These are phyloP conservation scores for Avena eriantha DNA, from an alignment of 176 grass and related monocot species.

Conservation along the genomic window DNA sequence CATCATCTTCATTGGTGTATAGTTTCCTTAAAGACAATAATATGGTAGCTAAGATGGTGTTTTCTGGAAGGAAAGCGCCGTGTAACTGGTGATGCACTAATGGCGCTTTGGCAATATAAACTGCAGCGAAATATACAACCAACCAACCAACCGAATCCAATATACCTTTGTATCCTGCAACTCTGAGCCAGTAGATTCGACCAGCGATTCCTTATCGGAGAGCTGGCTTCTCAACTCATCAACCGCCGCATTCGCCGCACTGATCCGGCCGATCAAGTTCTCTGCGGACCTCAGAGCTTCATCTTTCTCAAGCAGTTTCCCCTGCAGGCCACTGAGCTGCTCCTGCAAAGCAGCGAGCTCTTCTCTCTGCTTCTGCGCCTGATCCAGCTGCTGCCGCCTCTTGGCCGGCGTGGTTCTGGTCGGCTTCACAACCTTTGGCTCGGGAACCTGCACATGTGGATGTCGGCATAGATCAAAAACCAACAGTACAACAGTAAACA, in stretches of 20 bases:
- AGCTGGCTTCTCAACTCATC: constrained; percentile 75
- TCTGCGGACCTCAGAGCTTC: constrained; percentile 78
- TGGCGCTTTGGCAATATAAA: background rate
- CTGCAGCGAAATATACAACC: background rate
- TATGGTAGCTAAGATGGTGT: background rate
- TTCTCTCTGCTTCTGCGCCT: constrained; percentile 70
- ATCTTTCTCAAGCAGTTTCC: constrained; percentile 85
- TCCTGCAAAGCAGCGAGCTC: constrained; percentile 73
- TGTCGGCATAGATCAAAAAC: constrained; percentile 50
- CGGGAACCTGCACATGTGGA: constrained; percentile 51
- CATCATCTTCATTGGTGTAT: background rate
- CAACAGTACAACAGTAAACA: background rate
- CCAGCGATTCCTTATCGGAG: constrained; percentile 71
- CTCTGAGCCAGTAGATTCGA: constrained; percentile 74
- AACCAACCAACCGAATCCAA: constrained; percentile 16
- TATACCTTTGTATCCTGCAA: constrained; percentile 79
- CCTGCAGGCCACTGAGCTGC: constrained; percentile 71
- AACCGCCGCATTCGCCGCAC: constrained; percentile 48
- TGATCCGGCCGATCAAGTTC: constrained; percentile 63
- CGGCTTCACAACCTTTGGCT: constrained; percentile 50
- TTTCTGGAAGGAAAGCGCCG: constrained; percentile 18
- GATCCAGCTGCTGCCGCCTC: constrained; percentile 54
- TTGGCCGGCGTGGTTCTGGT: constrained; percentile 44
- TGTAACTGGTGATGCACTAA: constrained; percentile 9
- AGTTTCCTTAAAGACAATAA: constrained; percentile 8